Evolutionary conservation across 2,329 filamentous ascomycete genomes (phyloP).

Genomic region (Seiridium unicorne): DNA sequence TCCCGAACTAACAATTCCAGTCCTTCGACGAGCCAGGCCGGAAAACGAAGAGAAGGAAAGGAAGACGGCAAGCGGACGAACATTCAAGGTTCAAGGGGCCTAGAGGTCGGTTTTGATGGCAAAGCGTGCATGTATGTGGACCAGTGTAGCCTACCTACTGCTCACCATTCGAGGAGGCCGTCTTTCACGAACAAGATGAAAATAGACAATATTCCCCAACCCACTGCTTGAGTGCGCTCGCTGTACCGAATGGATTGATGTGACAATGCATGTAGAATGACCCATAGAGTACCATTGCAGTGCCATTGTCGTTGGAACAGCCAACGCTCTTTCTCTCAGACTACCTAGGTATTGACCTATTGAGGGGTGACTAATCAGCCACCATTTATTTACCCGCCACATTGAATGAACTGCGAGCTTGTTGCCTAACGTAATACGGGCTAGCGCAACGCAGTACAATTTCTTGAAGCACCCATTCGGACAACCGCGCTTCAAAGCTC

Average conservation of each 20-base stretch:
- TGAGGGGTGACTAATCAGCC: background rate
- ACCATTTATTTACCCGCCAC: background rate
- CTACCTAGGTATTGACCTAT: background rate
- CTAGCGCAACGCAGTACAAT: background rate
- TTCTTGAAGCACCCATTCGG: background rate
- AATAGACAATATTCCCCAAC: background rate
- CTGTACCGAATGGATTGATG: too few relatives aligned
- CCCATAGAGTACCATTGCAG: too few relatives aligned
- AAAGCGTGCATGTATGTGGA: background rate
- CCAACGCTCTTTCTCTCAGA: background rate
- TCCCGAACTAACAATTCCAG: constrained; percentile 44
- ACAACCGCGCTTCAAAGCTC: background rate
- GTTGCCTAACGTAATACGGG: background rate
- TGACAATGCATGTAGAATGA: too few relatives aligned
- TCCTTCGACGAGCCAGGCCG: constrained; percentile 91
- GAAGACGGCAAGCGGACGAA: constrained; percentile 95
- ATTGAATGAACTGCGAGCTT: background rate
- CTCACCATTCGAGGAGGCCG: background rate
- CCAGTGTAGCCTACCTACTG: background rate
- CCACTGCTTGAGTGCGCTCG: too few relatives aligned
- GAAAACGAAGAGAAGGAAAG: constrained; percentile 96
- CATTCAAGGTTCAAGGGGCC: constrained; percentile 57
- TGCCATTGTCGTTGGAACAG: too few relatives aligned
- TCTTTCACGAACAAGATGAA: background rate
- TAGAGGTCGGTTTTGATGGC: background rate